Evolutionary conservation across 139 green algal species (phyloP), one percentile per base, ranked within the genome.

Genomic region (Auxenochlorella pyrenoidosa): DNA sequence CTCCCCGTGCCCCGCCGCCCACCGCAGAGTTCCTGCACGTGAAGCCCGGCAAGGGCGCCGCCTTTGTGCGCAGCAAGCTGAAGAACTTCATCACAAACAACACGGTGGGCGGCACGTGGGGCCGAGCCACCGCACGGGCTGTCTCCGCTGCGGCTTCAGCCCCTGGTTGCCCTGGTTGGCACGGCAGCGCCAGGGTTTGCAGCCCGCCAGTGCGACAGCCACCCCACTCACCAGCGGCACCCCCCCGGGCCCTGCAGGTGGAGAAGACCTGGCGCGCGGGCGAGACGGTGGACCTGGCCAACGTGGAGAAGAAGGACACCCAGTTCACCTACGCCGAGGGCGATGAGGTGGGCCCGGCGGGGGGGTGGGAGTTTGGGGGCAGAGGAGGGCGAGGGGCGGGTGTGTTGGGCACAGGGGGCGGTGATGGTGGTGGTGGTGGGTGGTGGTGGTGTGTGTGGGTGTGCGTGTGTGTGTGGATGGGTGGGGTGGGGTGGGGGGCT

Each of bases 61-160:
- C 98, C 5, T 99, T 99, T 90, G 97, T 99, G 75, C 94, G 98
- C 60, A 95, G 96, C 38, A 99, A 99, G 94, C 92, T 99, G 0
- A 98, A 97, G 86, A 99, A 99, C 93, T 97, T 95, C 88, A 89
- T 99, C 51, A 99, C 95, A 1, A 92, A 93, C 13, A 97, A 95
- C 87, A 96, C 94, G 12, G 91, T 98, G 0, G 98, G 54, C 47
- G 47, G 47, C 8, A 12, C 47, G 6, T 6, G 47, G 47, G 12
- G 47, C 12, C 12, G 47, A 6, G 47, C n/a, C n/a, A n/a, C n/a
- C n/a, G n/a, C n/a, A n/a, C n/a, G n/a, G n/a, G n/a, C n/a, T n/a
- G n/a, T n/a, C n/a, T n/a, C n/a, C n/a, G n/a, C n/a, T n/a, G n/a
- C n/a, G 32, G 5, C 32, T 73, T 36, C 8, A 34, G 66, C 10